Percentiles rank a stretch among this genome's conserved stretches.
Conservation (phyloP, 192 early-diverging fungal genomes). For the Coemansia interrupta region DNA sequence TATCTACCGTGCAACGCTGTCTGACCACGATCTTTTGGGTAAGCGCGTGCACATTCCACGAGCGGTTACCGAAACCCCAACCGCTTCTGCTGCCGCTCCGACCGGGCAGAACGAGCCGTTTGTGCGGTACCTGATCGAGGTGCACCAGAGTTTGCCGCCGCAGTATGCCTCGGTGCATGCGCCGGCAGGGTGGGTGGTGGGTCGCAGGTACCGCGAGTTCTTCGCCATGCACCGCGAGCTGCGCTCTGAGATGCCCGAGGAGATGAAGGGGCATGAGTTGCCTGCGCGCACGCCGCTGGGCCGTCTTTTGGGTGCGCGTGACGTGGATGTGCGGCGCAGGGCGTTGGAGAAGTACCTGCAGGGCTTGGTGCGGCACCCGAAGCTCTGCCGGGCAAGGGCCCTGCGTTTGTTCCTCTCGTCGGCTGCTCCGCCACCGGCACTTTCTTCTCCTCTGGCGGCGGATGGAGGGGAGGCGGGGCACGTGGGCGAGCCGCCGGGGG, state of each 20-base stretch:
- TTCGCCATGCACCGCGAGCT: slow-evolving; percentile 72
- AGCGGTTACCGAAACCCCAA: slow-evolving; percentile 12
- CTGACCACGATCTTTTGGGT: slow-evolving; percentile 59
- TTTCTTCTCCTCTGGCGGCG: too few relatives aligned
- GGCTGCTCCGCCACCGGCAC: slow-evolving; percentile 12
- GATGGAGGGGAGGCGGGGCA: too few relatives aligned
- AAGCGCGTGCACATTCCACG: slow-evolving; percentile 46
- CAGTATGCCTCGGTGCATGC: slow-evolving; percentile 35
- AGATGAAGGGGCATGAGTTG: slow-evolving; percentile 66
- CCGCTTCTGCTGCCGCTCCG: too few relatives aligned
- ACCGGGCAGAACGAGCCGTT: slow-evolving; percentile 12
- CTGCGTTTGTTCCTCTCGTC: slow-evolving; percentile 71
- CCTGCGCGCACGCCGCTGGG: slow-evolving; percentile 70
- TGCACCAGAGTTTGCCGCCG: slow-evolving; percentile 58
- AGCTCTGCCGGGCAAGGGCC: slow-evolving; percentile 60
- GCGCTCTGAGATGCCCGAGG: slow-evolving; percentile 49
- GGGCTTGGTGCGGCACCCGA: slow-evolving; percentile 52
- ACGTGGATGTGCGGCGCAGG: slow-evolving; percentile 65
- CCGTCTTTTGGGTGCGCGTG: slow-evolving; percentile 60
- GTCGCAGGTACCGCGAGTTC: slow-evolving; percentile 83
- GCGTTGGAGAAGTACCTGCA: slow-evolving; percentile 74
- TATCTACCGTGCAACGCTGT: slow-evolving; percentile 57
- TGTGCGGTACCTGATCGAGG: slow-evolving; percentile 59
- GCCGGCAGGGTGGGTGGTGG: slow-evolving; percentile 66
- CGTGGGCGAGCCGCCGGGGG: slow-evolving; percentile 1